Evolutionary conservation across 306 rosid genomes (phyloP), one percentile per base, ranked within the genome.

Genomic region (Herpetospermum pedunculosum): DNA sequence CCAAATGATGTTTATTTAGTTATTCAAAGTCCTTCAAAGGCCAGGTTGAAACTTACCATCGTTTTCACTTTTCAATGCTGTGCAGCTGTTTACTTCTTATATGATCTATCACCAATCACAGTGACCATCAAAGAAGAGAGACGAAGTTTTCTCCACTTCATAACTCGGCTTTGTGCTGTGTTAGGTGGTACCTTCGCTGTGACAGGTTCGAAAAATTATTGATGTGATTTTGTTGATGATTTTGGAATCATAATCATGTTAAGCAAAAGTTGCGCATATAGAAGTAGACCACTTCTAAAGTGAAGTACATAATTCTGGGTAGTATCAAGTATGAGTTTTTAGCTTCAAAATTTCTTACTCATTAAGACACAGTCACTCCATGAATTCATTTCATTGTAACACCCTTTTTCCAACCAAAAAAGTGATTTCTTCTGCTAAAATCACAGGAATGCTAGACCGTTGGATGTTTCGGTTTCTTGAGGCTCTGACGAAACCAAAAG

Each of bases 111-210:
- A 7, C 99, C 99, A 38, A 95, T 95, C 76, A 95, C 92, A 35
- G 97, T 95, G 73, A 95, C 99, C 52, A 91, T 95, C 84, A 89
- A 85, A 80, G 99, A 95, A 87, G 99, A 95, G 82, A 87, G 99
- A 30, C 96, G 90, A 58, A 91, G 96, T 81, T 95, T 95, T 84
- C 96, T 95, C 76, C 99, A 95, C 83, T 91, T 95, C 83, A 81
- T 95, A 77, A 95, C 99, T 46, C 87, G 99, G 75, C 97, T 95
- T 63, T 89, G 96, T 81, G 99, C 97, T 34, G 96, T 91, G 64
- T 80, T 95, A 40, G 99, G 99, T 9, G 99, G 99, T 77, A 95
- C 99, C 76, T 95, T 95, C 52, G 99, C 99, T 59, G 81, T 95
- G 75, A 95, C 99, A 82, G 99, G 99, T 88, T 75, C 60, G 82